Base-by-base conservation (phyloP, 1,139 yeast species). In the Protomyces macrosporus region DNA sequence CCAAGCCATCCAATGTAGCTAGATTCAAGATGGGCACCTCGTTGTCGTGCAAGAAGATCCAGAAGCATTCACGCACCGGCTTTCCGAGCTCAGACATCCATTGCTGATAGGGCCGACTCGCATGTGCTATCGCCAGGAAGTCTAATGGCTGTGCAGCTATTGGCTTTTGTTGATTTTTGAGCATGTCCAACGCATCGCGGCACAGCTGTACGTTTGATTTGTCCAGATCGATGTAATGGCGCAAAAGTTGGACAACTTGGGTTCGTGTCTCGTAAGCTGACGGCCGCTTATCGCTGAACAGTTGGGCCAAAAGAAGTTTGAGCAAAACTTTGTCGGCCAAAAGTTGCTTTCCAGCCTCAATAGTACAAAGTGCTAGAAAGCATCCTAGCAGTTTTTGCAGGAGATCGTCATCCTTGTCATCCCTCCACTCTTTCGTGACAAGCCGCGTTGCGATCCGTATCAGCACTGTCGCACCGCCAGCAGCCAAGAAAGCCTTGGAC, bases 41-140 rank as follows among this genome's bases (percentile, higher is more conserved):
- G 23, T 39, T 48, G 4, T 52, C 61, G 50, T 66, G 66, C 23
- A 53, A 45, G 51, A 67, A 67, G n/a, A 67, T 50, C 69, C 69
- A 67, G 55, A 65, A 66, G 14, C 65, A 65, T 52, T 67, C 69
- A 3, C 66, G 63, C 4, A 65, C 66, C 14, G 66, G 67, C 39
- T 60, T 57, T 34, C 42, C 34, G 37, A 65, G 54, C 40, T 67
- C 69, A n/a, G 42, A 10, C 59, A 54, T 58, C 69, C 69, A 67
- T 12, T 55, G 65, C 52, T 57, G 60, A 45, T 62, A 66, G 9
- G 69, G 69, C 1, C 69, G 64, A 7, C 61, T 60, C 7, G 60
- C 45, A 35, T 65, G 69, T 14, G 65, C 61, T 37, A 35, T 23
- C 40, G 62, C 69, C 35, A 67, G 60, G 57, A 67, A 67, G 7